Conservation (phyloP, 2,329 filamentous ascomycete genomes). For the Apiospora rasikravindrae region DNA sequence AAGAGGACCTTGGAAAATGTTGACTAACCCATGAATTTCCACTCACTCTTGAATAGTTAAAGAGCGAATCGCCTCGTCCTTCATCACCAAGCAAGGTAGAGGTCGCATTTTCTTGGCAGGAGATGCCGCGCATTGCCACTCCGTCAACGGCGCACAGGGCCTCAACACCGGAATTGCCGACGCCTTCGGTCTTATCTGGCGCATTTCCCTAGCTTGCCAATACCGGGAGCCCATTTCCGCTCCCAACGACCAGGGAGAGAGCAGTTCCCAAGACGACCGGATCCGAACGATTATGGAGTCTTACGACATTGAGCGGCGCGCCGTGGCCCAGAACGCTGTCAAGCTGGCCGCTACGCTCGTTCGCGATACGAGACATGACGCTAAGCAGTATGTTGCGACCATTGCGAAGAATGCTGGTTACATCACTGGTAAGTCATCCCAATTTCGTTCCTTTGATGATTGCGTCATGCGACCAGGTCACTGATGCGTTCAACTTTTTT, state of each 20-base stretch:
- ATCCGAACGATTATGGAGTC: conserved; percentile 40
- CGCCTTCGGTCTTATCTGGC: conserved; percentile 61
- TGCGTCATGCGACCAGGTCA: background rate
- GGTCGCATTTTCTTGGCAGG: conserved; percentile 58
- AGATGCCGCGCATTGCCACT: conserved; percentile 63
- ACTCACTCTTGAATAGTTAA: conserved; percentile 40
- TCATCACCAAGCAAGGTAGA: conserved; percentile 44
- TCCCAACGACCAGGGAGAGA: conserved; percentile 16
- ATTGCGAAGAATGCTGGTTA: conserved; percentile 54
- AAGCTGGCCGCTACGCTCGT: conserved; percentile 52
- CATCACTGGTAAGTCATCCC: conserved; percentile 46
- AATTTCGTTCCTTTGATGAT: background rate
- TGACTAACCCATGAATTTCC: background rate
- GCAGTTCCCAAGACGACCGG: too few species aligned
- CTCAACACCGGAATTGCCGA: conserved; percentile 64
- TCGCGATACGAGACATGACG: conserved; percentile 49
- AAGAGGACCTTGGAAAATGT: too few species aligned
- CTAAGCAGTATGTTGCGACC: conserved; percentile 51
- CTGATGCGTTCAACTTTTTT: background rate
- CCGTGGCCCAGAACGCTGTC: conserved; percentile 52
- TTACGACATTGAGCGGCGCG: conserved; percentile 51
- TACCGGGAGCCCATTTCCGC: conserved; percentile 31
- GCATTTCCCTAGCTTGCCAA: conserved; percentile 44
- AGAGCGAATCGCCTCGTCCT: conserved; percentile 45
- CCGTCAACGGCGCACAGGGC: conserved; percentile 61